Percentiles rank a stretch among this genome's conserved stretches.
phyloP scores from a whole-genome alignment of 164 flowering plant genomes.

The Euptelea pleiosperma region DNA sequence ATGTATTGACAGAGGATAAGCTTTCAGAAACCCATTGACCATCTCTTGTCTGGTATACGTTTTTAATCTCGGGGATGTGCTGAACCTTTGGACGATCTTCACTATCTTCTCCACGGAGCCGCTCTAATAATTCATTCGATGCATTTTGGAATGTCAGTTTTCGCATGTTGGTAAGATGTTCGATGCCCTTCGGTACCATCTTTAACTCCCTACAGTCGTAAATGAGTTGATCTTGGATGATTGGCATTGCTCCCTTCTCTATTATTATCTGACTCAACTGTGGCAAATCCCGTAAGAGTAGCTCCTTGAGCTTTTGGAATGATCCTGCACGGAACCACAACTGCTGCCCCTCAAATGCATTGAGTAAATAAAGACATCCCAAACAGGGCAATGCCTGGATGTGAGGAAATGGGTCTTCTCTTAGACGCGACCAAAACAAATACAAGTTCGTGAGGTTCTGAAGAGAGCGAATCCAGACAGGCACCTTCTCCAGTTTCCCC shows the following conservation, averaged over 20 bases:
- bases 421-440: not conserved
- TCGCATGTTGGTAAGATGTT: conserved; percentile 8
- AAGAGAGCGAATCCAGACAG: conserved; percentile 9
- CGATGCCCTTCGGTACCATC: conserved; percentile 12
- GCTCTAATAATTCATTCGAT: not conserved
- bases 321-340: conserved; percentile 1
- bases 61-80: not conserved
- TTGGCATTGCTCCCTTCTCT: conserved; percentile 2
- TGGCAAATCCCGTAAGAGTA: not conserved
- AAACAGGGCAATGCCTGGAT: conserved; percentile 6
- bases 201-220: not conserved
- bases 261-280: not conserved
- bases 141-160: not conserved
- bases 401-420: conserved; percentile 10
- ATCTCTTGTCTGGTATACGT: not conserved
- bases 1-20: too few relatives aligned
- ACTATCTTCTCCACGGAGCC: not conserved
- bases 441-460: not conserved
- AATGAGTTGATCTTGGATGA: not conserved
- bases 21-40: too few relatives aligned
- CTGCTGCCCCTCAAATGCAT: conserved; percentile 1
- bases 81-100: not conserved
- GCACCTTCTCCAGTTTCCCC: conserved; percentile 6
- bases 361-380: conserved; percentile 7
- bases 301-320: not conserved